Evolutionary conservation across 2,329 filamentous ascomycete species (phyloP).

Genomic region (Calycina marina): DNA sequence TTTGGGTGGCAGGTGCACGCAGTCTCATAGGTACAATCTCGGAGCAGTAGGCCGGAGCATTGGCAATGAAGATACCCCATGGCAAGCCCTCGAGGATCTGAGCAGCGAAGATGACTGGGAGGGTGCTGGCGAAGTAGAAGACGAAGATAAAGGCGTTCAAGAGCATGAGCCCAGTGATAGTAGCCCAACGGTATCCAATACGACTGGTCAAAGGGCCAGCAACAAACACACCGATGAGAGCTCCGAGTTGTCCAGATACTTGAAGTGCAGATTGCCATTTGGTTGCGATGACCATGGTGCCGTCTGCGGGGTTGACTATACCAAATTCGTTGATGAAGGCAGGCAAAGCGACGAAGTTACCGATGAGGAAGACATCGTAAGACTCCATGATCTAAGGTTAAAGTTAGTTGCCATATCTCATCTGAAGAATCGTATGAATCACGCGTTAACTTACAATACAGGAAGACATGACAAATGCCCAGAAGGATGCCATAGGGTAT

Average conservation of each 20-base stretch:
- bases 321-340: slow-evolving; percentile 33
- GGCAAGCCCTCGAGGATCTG: slow-evolving; percentile 48
- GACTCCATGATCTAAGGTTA: slow-evolving; percentile 44
- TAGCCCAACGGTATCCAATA: slow-evolving; percentile 45
- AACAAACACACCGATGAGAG: slow-evolving; percentile 42
- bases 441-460: slow-evolving; percentile 31
- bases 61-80: slow-evolving; percentile 53
- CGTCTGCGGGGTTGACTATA: slow-evolving; percentile 20
- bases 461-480: slow-evolving; percentile 40
- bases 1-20: slow-evolving; percentile 42
- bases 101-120: slow-evolving; percentile 31
- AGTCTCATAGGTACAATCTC: slow-evolving; percentile 46
- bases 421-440: background rate
- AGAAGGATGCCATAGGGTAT: slow-evolving; percentile 37
- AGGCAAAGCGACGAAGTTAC: slow-evolving; percentile 39
- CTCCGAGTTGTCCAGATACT: slow-evolving; percentile 39
- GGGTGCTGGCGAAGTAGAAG: slow-evolving; percentile 29
- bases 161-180: slow-evolving; percentile 37
- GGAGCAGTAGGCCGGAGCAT: slow-evolving; percentile 45
- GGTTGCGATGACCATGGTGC: slow-evolving; percentile 29
- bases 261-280: slow-evolving; percentile 45
- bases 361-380: slow-evolving; percentile 46
- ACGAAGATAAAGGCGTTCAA: slow-evolving; percentile 32
- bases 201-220: slow-evolving; percentile 44
- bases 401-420: background rate